phyloP scores from a whole-genome alignment of 345 rosid genomes.

The Bruguiera gymnorhiza region DNA sequence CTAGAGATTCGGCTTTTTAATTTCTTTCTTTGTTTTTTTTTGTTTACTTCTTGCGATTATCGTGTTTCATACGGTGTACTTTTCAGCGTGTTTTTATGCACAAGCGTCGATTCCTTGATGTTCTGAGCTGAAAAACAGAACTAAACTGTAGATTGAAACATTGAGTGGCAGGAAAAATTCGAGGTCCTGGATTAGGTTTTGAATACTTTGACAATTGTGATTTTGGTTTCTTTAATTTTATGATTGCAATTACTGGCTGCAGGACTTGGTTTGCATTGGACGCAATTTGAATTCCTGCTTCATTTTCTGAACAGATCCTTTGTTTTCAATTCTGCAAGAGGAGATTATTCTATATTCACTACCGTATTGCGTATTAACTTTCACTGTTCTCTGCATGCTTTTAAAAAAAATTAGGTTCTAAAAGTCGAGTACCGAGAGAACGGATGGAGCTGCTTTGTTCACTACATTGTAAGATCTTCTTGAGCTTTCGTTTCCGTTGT shows the following conservation, averaged over 20 bases:
- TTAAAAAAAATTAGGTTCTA: conserved; percentile 54
- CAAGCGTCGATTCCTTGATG: too few species aligned
- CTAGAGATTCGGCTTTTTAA: too few species aligned
- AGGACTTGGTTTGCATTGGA: not conserved
- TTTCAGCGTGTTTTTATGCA: too few species aligned
- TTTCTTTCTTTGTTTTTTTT: too few species aligned
- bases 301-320: not conserved
- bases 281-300: not conserved
- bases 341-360: too few species aligned
- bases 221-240: not conserved
- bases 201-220: not conserved
- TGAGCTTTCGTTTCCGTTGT: not conserved
- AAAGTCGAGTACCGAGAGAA: conserved; percentile 79
- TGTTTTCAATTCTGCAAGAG: not conserved
- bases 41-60: too few species aligned
- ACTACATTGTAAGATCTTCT: conserved; percentile 70
- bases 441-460: conserved; percentile 91
- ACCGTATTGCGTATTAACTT: too few species aligned
- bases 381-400: not conserved
- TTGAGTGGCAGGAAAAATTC: too few species aligned
- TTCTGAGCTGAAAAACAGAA: too few species aligned
- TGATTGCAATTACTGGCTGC: not conserved
- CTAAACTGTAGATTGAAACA: too few species aligned
- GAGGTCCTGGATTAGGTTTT: too few species aligned
- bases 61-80: too few species aligned